phyloP scores from a whole-genome alignment of 306 rosid species.

The Lupinus albus region DNA sequence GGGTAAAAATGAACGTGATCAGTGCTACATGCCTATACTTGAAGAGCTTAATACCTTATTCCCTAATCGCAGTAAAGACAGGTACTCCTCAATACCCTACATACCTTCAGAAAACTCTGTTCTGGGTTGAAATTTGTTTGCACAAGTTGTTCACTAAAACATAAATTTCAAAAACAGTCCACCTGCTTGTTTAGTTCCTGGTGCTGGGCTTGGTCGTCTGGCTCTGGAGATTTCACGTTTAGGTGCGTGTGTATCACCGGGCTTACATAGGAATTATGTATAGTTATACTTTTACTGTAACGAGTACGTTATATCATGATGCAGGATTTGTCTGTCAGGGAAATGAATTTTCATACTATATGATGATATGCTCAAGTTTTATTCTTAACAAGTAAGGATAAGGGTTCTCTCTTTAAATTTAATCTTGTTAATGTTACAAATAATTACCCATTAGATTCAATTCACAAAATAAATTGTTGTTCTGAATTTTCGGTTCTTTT shows the following conservation, averaged over 20 bases:
- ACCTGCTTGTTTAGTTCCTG: conserved; percentile 98
- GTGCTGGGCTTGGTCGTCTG: conserved; percentile 98
- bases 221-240: conserved; percentile 89
- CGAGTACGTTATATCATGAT: conserved; percentile 39
- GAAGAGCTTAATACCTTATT: conserved; percentile 78
- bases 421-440: conserved; percentile 31
- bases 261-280: conserved; percentile 23
- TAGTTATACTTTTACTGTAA: conserved; percentile 14
- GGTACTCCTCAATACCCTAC: conserved; percentile 47
- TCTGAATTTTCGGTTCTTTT: conserved; percentile 24
- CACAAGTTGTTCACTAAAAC: conserved; percentile 41
- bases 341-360: conserved; percentile 97
- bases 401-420: conserved; percentile 16
- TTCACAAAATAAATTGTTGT: conserved; percentile 17
- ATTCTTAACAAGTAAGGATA: conserved; percentile 88
- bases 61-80: conserved; percentile 63
- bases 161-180: conserved; percentile 62
- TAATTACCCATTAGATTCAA: conserved; percentile 11
- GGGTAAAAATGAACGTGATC: conserved; percentile 95
- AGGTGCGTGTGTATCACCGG: conserved; percentile 52
- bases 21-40: conserved; percentile 93
- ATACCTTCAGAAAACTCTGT: conserved; percentile 9
- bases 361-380: conserved; percentile 99
- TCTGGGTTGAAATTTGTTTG: conserved; percentile 32
- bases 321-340: conserved; percentile 95